Base-by-base conservation (phyloP, 2,329 filamentous ascomycete species). In the Fusarium tupiense region DNA sequence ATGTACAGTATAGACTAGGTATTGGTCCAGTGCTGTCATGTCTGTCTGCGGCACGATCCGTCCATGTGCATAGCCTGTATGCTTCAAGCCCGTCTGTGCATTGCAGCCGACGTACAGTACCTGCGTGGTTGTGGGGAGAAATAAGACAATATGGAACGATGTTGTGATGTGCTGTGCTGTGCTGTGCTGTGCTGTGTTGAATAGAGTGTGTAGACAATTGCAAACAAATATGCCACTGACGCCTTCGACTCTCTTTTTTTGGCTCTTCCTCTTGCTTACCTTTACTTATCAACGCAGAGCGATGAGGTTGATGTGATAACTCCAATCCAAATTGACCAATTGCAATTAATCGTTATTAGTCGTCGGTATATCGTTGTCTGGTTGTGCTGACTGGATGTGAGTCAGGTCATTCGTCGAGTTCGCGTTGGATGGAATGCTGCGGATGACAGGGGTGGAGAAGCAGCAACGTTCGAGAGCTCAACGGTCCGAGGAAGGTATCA, bases 61-160 rank as follows among this genome's bases (percentile, higher is more conserved):
- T 31, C 46, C 46, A 64, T 67, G 50, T 71, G 65, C 65, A 52
- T 75, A 52, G 60, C 54, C 41, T 52, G 54, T 60, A 64, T 60
- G 69, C 61, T 22, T 43, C 29, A 72, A 69, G 38, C 31, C 47
- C 56, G 64, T 37, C 53, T 52, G 64, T 69, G 52, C 72, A 63
- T 65, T 60, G 57, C 52, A 62, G 61, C 53, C 60, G 54, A 68
- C 44, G 33, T 63, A 56, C 54, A 68, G 64, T 63, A 66, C 72
- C 70, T 74, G 72, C 68, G 60, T 69, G 50, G 43, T 33, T 72
- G 68, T 70, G 64, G 72, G 54, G 65, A 52, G 49, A 59, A 59
- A 50, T 14, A 56, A 50, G 50, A 53, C 20, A 63, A 50, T 49
- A 67, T 70, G 62, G 62, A 68, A 73, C 38, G 62, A 62, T 22